Base-by-base conservation (phyloP, 2,329 filamentous ascomycete species). In the Alternaria postmessia region DNA sequence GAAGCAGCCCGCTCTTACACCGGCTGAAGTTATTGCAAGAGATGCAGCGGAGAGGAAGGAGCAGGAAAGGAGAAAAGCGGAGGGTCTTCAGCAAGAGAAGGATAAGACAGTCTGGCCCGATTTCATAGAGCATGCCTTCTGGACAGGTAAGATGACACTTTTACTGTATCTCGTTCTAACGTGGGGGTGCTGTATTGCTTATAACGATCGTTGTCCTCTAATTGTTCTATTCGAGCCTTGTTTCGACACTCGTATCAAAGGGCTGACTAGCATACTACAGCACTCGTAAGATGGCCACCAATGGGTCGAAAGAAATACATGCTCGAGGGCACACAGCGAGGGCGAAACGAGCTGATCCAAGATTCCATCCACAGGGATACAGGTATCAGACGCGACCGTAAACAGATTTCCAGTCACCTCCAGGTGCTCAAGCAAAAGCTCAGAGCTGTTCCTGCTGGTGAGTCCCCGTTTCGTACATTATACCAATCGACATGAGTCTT, bases 401-500 rank as follows among this genome's bases (percentile, higher is more conserved):
- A 89, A 72, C 85, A 89, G 69, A 85, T 89, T 5, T 89, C 87
- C 0, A 89, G 87, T 67, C 87, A 89, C 70, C 82, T 89, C 26
- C 87, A 89, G 73, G 86, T 89, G 3, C 78, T 89, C 20, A 87
- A 87, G 71, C 82, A 81, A 12, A 84, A 86, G 60, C 77, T 88
- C 38, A 80, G 81, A 63, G 80, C 82, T 5, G 82, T 86, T 61
- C 81, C 83, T 28, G 78, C 81, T 60, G 85, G 85, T 86, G 74
- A 80, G 82, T 75, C 46, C 16, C 26, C 3, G 42, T 52, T 41
- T 28, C 43, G 51, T 42, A 47, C 14, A 34, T 48, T 53, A 30
- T 36, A 28, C 32, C 39, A 12, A 46, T 12, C 18, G 18, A 20
- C 32, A 34, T 32, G 42, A 39, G 20, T 20, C 30, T 32, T 30